These are phyloP conservation scores for Goffeauzyma gilvescens DNA, from an alignment of 768 basidiomycete species.

Conservation along the genomic window DNA sequence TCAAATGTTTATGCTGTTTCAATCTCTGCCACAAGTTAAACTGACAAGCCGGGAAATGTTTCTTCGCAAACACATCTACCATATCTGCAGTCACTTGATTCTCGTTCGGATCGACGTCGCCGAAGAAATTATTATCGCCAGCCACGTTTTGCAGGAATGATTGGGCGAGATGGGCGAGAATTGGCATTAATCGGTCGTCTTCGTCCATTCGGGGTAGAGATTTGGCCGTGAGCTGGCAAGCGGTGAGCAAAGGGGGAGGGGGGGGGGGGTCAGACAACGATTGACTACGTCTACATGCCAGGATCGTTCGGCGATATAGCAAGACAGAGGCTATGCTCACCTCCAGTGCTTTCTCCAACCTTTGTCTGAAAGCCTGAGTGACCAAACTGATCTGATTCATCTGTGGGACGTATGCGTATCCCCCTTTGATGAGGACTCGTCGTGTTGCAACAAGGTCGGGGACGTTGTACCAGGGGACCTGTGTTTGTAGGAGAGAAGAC, in stretches of 20 bases:
- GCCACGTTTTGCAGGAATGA: conserved; percentile 79
- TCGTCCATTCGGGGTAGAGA: conserved; percentile 80
- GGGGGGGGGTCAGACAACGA: not conserved
- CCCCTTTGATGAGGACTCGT: conserved; percentile 53
- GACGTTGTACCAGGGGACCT: conserved; percentile 95
- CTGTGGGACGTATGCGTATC: conserved; percentile 74
- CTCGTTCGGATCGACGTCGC: conserved; percentile 31
- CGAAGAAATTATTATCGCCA: conserved; percentile 32
- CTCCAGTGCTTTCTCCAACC: conserved; percentile 56
- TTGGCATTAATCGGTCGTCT: conserved; percentile 71
- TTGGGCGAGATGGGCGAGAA: conserved; percentile 76
- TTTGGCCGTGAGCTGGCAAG: conserved; percentile 59
- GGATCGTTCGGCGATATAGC: too few species aligned
- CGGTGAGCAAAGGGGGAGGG: not conserved
- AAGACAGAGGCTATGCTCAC: too few species aligned
- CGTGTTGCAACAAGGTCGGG: conserved; percentile 75
- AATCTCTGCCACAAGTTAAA: conserved; percentile 66
- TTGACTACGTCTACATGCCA: not conserved
- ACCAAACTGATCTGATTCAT: conserved; percentile 65
- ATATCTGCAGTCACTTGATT: conserved; percentile 77
- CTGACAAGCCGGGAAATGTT: conserved; percentile 94
- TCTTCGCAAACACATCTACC: conserved; percentile 66
- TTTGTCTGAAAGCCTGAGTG: conserved; percentile 61
- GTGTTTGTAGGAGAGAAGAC: not conserved
- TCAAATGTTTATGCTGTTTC: conserved; percentile 61